Evolutionary conservation across 176 grass and related monocot species (phyloP), one percentile per base, ranked within the genome.

Genomic region (Carex scoparia): DNA sequence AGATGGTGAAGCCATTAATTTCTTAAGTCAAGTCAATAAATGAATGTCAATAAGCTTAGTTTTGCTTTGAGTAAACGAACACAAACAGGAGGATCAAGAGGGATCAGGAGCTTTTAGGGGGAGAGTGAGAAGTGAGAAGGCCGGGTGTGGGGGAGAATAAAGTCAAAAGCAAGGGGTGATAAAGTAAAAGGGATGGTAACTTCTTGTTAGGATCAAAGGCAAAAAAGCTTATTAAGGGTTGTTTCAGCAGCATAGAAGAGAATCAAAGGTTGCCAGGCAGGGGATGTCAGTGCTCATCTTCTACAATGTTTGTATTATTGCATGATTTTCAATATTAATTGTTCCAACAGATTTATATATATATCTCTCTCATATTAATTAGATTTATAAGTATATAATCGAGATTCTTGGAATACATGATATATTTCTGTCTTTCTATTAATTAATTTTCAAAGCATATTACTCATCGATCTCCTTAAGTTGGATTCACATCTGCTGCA

Each of bases 181-280:
- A 94, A 92, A 93, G 95, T 73, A 81, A 88, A 92, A 90, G 77
- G 91, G 73, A 92, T 99, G 90, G 93, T 99, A 99, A 99, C 93
- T 99, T 99, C 97, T 99, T 92, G 90, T 91, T 89, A 96, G 93
- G 91, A 95, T 92, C 91, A 99, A 99, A 99, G 97, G 90, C 85
- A 98, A 94, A 98, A 94, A 92, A 95, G 89, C 94, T 89, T 87
- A 81, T 89, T 84, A 69, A 68, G 89, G 86, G 85, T 84, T 88
- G 88, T 94, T 91, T 91, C 84, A 88, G 87, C 83, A 85, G 53
- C 30, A 79, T 58, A 87, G 69, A 82, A 85, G 88, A 79, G 85
- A 90, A 90, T 87, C 85, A 81, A 57, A 84, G 66, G 31, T 76
- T 70, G 77, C 54, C 78, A 82, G 81, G 74, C 74, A 19, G 61